phyloP scores from a whole-genome alignment of 164 flowering plant species.

The Piper betle region DNA sequence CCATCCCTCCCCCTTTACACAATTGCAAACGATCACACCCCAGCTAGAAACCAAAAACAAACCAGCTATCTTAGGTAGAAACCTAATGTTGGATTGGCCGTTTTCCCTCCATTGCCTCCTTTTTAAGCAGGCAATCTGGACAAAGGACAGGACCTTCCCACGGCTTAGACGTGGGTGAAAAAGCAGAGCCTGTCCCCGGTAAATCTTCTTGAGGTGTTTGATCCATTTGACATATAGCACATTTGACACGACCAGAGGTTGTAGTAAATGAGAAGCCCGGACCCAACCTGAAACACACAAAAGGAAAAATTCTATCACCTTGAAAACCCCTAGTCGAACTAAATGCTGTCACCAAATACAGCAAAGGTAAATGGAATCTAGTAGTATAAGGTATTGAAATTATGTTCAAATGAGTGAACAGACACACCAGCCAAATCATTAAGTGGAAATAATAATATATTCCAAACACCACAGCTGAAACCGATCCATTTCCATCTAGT shows the following conservation, averaged over 20 bases:
- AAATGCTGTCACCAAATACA: neutral
- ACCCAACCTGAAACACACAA: constrained; percentile 54
- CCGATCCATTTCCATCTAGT: no score
- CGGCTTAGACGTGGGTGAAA: constrained; percentile 57
- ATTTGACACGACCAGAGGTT: constrained; percentile 50
- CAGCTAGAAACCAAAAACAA: constrained; percentile 20
- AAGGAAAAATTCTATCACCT: neutral
- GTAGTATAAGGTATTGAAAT: neutral
- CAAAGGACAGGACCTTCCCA: constrained; percentile 86
- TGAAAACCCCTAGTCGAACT: neutral
- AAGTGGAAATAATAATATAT: no score
- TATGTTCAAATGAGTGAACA: no score
- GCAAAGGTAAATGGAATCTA: neutral
- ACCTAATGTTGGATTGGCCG: constrained; percentile 35
- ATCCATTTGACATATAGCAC: constrained; percentile 88
- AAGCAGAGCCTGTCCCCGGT: constrained; percentile 44
- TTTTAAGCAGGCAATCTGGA: constrained; percentile 58
- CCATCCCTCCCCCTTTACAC: neutral
- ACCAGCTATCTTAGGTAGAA: constrained; percentile 16
- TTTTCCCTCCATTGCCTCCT: constrained; percentile 99
- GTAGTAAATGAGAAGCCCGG: constrained; percentile 40
- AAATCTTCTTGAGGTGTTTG: constrained; percentile 48
- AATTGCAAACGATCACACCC: constrained; percentile 10
- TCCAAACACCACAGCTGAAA: no score
- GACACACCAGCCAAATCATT: no score